Percentiles rank a stretch among this genome's conserved stretches.
phyloP scores from a whole-genome alignment of 768 basidiomycete species.

The Nidularia pulvinata region DNA sequence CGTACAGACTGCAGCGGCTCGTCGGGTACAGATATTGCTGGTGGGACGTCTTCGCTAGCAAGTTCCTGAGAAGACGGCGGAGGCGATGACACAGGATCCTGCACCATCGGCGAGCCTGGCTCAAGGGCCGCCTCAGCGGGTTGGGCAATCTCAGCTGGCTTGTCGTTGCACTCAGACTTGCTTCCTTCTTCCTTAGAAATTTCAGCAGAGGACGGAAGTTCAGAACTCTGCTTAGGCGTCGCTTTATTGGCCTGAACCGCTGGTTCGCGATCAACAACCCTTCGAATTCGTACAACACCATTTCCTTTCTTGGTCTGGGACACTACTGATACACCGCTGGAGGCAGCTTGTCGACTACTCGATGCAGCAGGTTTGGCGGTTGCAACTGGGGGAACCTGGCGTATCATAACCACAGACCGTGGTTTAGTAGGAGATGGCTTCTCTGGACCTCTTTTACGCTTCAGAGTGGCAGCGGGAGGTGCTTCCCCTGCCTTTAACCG shows the following conservation, averaged over 20 bases:
- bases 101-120: too few species aligned
- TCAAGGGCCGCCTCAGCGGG: too few species aligned
- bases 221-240: not conserved
- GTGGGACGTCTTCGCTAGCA: too few species aligned
- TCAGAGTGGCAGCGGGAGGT: constrained; percentile 18
- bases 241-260: not conserved
- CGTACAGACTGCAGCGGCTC: constrained; percentile 18
- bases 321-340: not conserved
- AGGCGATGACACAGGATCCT: too few species aligned
- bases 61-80: too few species aligned
- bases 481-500: not conserved
- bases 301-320: not conserved
- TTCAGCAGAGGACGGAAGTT: not conserved
- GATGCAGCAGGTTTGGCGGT: constrained; percentile 3
- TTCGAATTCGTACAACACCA: constrained; percentile 6
- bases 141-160: too few species aligned
- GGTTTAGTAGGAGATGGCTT: constrained; percentile 19
- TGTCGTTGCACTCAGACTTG: too few species aligned
- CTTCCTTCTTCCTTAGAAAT: not conserved
- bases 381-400: constrained; percentile 22
- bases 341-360: not conserved
- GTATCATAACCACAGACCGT: constrained; percentile 19
- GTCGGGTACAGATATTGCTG: too few species aligned
- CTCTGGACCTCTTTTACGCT: constrained; percentile 40
- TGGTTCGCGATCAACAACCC: constrained; percentile 10